These are phyloP conservation scores for Rosa multiflora DNA, from an alignment of 306 rosid species.

Conservation along the genomic window DNA sequence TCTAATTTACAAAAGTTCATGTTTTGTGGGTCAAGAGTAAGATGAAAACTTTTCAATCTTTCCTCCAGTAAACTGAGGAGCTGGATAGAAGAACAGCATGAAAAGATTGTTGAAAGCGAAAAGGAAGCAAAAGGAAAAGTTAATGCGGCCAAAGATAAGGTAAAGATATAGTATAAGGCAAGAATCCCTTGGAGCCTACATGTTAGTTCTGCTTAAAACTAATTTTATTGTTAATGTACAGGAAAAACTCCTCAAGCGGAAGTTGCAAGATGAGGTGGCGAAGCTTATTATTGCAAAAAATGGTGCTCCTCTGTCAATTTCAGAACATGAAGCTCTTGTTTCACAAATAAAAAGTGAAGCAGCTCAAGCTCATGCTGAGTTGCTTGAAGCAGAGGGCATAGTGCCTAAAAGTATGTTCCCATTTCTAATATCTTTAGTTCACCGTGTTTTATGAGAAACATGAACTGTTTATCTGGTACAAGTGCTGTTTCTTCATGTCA, in stretches of 20 bases:
- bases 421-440: neutral
- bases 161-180: conserved; percentile 10
- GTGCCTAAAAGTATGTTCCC: conserved; percentile 49
- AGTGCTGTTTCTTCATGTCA: neutral
- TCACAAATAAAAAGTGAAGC: conserved; percentile 44
- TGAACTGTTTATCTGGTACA: neutral
- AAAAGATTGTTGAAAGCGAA: conserved; percentile 26
- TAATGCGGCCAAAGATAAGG: conserved; percentile 45
- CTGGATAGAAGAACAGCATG: conserved; percentile 46
- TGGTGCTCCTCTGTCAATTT: conserved; percentile 29
- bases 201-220: neutral
- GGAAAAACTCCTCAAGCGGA: conserved; percentile 39
- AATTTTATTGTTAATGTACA: conserved; percentile 11
- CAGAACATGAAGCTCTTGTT: conserved; percentile 36
- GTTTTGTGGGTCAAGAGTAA: neutral
- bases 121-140: conserved; percentile 41
- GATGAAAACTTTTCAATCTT: conserved; percentile 7
- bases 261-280: conserved; percentile 48
- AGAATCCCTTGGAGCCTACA: neutral
- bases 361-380: conserved; percentile 55
- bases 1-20: neutral
- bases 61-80: conserved; percentile 41
- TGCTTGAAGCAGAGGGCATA: conserved; percentile 41
- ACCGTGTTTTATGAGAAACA: neutral
- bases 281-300: conserved; percentile 35